Percentiles rank a stretch among this genome's conserved stretches.
Conservation (phyloP, 768 basidiomycete species). For the Pulveroboletus sp. region DNA sequence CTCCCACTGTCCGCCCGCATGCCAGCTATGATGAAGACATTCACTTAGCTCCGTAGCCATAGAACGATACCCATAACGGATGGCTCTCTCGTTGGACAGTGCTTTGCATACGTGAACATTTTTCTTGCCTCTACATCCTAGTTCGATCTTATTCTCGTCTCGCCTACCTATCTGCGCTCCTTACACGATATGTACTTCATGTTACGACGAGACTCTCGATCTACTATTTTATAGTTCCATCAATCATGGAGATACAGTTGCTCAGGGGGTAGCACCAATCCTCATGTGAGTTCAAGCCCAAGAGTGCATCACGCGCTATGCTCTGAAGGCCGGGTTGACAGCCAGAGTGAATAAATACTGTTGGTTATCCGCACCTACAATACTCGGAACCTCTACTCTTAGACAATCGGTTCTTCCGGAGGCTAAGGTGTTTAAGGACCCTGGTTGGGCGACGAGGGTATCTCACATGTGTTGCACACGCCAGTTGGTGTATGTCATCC, state of each 20-base stretch:
- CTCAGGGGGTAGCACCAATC: no score
- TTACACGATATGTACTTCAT: not conserved
- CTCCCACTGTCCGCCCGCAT: conserved; percentile 10
- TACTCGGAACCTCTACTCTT: no score
- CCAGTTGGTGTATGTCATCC: no score
- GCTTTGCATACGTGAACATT: not conserved
- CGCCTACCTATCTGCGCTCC: not conserved
- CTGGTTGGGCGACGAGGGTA: no score
- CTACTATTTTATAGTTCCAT: not conserved
- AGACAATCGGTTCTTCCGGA: no score
- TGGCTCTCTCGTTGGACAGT: not conserved
- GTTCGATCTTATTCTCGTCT: not conserved
- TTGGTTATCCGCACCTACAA: no score
- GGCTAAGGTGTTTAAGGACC: no score
- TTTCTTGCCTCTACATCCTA: not conserved
- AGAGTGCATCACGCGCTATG: no score
- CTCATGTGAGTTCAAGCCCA: no score
- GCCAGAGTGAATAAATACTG: no score
- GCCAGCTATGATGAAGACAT: conserved; percentile 40
- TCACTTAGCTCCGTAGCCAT: conserved; percentile 36
- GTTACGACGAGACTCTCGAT: not conserved
- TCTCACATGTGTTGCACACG: no score
- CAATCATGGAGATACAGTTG: not conserved
- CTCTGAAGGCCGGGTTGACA: no score
- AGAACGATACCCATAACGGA: conserved; percentile 1